Percentiles rank a stretch among this genome's conserved stretches.
Conservation (phyloP, 371 early-diverging fungal species). For the Actinomucor elegans region DNA sequence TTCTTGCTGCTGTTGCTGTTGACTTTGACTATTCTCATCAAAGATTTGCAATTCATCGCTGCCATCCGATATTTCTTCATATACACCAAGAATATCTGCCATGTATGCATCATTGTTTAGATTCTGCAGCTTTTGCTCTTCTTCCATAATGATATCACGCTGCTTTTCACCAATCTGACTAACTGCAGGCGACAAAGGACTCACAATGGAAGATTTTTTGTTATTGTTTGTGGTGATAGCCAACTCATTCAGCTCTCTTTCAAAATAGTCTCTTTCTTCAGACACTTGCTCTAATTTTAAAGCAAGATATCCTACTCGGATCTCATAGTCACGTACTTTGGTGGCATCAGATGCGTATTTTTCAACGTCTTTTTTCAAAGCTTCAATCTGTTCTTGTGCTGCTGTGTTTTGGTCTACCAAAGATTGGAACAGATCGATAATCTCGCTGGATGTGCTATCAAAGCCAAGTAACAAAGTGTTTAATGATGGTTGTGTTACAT, state of each 20-base stretch:
- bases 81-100: slow-evolving; percentile 33
- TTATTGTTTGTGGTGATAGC: background rate
- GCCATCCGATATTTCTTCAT: slow-evolving; percentile 25
- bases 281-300: slow-evolving; percentile 43
- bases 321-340: slow-evolving; percentile 45
- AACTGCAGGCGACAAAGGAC: slow-evolving; percentile 9
- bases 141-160: slow-evolving; percentile 6
- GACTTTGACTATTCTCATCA: background rate
- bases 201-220: background rate
- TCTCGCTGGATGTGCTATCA: slow-evolving; percentile 22
- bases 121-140: slow-evolving; percentile 13
- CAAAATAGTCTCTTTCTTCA: slow-evolving; percentile 38
- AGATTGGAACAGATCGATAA: slow-evolving; percentile 24
- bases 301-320: slow-evolving; percentile 43
- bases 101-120: slow-evolving; percentile 31
- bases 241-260: slow-evolving; percentile 25
- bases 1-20: slow-evolving; percentile 1
- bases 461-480: background rate
- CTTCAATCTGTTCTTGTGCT: slow-evolving; percentile 22
- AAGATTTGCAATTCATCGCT: slow-evolving; percentile 3
- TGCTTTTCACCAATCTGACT: slow-evolving; percentile 5
- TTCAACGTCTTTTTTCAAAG: slow-evolving; percentile 31
- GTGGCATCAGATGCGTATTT: slow-evolving; percentile 33
- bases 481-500: background rate
- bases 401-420: slow-evolving; percentile 22